phyloP scores from a whole-genome alignment of 352 stramenopile species.

The Phytopythium aichiense region DNA sequence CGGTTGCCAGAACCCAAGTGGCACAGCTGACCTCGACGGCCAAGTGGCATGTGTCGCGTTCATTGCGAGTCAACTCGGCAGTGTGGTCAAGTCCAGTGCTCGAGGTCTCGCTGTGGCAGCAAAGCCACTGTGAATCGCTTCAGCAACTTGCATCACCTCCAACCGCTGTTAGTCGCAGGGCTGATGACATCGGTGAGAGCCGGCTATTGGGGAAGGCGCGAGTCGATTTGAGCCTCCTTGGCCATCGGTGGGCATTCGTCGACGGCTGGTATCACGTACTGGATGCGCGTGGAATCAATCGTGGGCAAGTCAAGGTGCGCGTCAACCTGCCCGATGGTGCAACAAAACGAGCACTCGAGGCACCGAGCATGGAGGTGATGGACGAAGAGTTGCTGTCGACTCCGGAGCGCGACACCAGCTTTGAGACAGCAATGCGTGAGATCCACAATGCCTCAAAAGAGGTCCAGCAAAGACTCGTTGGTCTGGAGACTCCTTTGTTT shows the following conservation, averaged over 20 bases:
- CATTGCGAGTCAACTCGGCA: neutral
- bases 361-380: neutral
- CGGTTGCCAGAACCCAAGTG: neutral
- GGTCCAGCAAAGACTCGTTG: neutral
- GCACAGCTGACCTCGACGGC: neutral
- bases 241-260: constrained; percentile 16
- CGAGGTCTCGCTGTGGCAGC: constrained; percentile 8
- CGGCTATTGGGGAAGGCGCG: constrained; percentile 15
- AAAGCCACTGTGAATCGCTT: neutral
- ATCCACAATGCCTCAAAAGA: neutral
- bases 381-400: no score
- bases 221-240: constrained; percentile 25
- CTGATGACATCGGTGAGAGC: neutral
- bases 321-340: constrained; percentile 7
- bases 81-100: constrained; percentile 1
- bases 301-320: constrained; percentile 24
- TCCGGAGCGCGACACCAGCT: neutral
- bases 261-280: constrained; percentile 31
- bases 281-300: constrained; percentile 15
- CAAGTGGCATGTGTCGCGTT: no score
- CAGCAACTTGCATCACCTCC: neutral
- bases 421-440: neutral
- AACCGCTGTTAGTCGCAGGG: neutral
- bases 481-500: neutral
- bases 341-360: neutral